Evolutionary conservation across 1,139 yeast genomes (phyloP).

Genomic region (Yueomyces sp.): DNA sequence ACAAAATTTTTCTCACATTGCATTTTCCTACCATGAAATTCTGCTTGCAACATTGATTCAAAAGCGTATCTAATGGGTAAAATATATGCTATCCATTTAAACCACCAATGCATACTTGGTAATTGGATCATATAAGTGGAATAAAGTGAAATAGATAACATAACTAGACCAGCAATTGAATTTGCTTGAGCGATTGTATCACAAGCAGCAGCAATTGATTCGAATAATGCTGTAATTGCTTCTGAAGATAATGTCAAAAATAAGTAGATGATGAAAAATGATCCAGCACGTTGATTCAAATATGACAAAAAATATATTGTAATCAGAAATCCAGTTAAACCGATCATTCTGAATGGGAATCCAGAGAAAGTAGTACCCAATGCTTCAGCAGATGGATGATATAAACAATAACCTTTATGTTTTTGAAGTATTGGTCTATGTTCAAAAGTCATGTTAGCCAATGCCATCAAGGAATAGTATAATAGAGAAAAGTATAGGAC

Average conservation of each 20-base stretch:
- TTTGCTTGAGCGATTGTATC: slow-evolving; percentile 35
- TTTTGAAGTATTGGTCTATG: slow-evolving; percentile 40
- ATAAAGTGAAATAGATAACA: slow-evolving; percentile 35
- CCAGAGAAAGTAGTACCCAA: slow-evolving; percentile 33
- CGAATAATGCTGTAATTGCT: slow-evolving; percentile 32
- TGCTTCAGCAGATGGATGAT: slow-evolving; percentile 44
- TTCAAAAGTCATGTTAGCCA: slow-evolving; percentile 39
- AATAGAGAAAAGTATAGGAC: slow-evolving; percentile 37
- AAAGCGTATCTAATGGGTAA: slow-evolving; percentile 43
- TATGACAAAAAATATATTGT: slow-evolving; percentile 38
- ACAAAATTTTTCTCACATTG: slow-evolving; percentile 31
- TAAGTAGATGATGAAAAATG: slow-evolving; percentile 35
- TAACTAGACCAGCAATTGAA: slow-evolving; percentile 34
- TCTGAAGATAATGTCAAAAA: slow-evolving; percentile 29
- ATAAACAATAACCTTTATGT: slow-evolving; percentile 40
- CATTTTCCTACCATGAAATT: slow-evolving; percentile 42
- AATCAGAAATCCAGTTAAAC: slow-evolving; percentile 31
- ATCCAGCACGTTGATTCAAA: slow-evolving; percentile 37
- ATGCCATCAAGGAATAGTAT: slow-evolving; percentile 38
- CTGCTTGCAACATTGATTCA: slow-evolving; percentile 40
- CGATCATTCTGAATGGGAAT: slow-evolving; percentile 35
- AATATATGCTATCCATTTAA: slow-evolving; percentile 44
- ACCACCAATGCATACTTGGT: slow-evolving; percentile 49
- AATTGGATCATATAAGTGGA: slow-evolving; percentile 41
- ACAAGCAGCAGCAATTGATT: slow-evolving; percentile 34